phyloP scores from a whole-genome alignment of 192 early-diverging fungal species.

The Umbelopsis vinacea region DNA sequence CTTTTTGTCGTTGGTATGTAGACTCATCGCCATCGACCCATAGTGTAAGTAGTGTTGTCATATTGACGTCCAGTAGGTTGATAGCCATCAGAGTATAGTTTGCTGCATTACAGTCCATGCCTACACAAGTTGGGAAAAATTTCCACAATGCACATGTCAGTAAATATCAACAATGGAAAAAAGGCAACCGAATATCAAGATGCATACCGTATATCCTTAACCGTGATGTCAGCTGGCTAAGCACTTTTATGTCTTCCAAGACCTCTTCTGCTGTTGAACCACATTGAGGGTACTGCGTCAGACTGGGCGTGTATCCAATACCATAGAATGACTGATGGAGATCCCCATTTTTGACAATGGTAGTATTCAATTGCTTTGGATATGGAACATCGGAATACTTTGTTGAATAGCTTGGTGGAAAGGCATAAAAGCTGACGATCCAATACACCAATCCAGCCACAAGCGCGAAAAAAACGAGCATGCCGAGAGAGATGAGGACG shows the following conservation, averaged over 20 bases:
- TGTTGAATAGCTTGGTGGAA: conserved; percentile 1
- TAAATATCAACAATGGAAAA: background rate
- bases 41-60: conserved; percentile 63
- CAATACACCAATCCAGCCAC: background rate
- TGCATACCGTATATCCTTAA: conserved; percentile 58
- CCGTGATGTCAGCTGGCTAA: conserved; percentile 57
- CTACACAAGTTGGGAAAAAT: conserved; percentile 1
- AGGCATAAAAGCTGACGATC: conserved; percentile 17
- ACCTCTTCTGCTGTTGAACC: conserved; percentile 56
- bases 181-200: background rate
- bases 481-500: background rate
- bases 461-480: background rate
- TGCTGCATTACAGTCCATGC: conserved; percentile 67
- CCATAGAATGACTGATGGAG: conserved; percentile 54
- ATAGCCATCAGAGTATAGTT: conserved; percentile 66
- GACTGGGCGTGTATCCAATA: conserved; percentile 62
- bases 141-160: background rate
- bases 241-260: conserved; percentile 60
- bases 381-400: background rate
- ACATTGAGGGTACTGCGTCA: conserved; percentile 59
- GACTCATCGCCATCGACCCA: conserved; percentile 62
- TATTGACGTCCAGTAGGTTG: conserved; percentile 55
- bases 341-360: conserved; percentile 33
- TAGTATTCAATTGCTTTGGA: conserved; percentile 34
- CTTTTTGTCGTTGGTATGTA: conserved; percentile 42